phyloP scores from a whole-genome alignment of 495 filamentous ascomycete species.

The Aspergillus conjunctus region DNA sequence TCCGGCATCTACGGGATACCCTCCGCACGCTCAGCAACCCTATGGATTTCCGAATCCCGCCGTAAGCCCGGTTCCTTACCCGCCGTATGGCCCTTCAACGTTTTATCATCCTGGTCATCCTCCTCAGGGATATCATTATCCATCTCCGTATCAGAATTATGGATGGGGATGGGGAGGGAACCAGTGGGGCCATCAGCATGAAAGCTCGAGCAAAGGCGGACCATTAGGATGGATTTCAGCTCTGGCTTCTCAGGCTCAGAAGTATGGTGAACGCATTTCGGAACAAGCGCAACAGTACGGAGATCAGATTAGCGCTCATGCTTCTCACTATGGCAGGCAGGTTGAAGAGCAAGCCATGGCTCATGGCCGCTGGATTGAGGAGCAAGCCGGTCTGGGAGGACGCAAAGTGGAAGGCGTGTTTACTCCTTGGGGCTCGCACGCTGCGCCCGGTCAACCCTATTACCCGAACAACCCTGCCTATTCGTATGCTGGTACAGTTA shows the following conservation, averaged over 20 bases:
- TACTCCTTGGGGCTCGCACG: slow-evolving; percentile 19
- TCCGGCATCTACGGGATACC: slow-evolving; percentile 18
- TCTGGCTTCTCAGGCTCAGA: slow-evolving; percentile 44
- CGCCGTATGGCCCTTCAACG: slow-evolving; percentile 29
- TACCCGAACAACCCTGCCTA: slow-evolving; percentile 18
- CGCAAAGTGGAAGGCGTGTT: slow-evolving; percentile 30
- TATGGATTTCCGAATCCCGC: slow-evolving; percentile 25
- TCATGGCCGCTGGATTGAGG: slow-evolving; percentile 47
- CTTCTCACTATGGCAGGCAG: slow-evolving; percentile 43
- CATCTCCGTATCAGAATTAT: slow-evolving; percentile 23
- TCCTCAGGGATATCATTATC: slow-evolving; percentile 35
- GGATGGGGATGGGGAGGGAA: slow-evolving; percentile 40
- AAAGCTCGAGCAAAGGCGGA: slow-evolving; percentile 31
- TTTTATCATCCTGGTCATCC: slow-evolving; percentile 23
- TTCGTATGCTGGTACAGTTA: neutral
- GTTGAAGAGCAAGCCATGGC: slow-evolving; percentile 48
- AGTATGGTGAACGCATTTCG: slow-evolving; percentile 47
- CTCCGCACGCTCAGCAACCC: slow-evolving; percentile 23
- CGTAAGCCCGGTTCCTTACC: slow-evolving; percentile 20
- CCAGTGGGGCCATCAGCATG: slow-evolving; percentile 32
- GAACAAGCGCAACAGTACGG: slow-evolving; percentile 48
- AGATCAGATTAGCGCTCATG: slow-evolving; percentile 44
- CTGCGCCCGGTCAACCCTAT: slow-evolving; percentile 20
- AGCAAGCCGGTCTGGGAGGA: slow-evolving; percentile 38
- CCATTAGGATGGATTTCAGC: slow-evolving; percentile 41